Percentiles rank a stretch among this genome's conserved stretches.
These are phyloP conservation scores for Cladophialophora immunda DNA, from an alignment of 2,329 filamentous ascomycete genomes.

Conservation along the genomic window DNA sequence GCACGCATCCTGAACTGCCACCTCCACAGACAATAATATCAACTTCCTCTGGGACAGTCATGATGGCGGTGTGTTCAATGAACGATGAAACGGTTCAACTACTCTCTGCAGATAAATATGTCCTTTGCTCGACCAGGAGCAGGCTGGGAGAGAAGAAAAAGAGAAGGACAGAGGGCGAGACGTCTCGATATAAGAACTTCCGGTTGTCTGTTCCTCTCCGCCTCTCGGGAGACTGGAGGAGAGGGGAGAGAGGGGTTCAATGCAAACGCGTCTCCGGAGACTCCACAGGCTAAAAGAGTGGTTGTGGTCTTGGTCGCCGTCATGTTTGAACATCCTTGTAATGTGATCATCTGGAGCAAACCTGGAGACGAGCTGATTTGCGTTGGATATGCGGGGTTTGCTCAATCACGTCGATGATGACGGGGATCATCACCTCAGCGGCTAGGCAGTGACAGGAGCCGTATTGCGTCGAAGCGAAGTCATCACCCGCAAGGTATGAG, in stretches of 20 bases:
- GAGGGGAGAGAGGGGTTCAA: slow-evolving; percentile 30
- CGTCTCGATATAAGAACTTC: slow-evolving; percentile 31
- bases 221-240: slow-evolving; percentile 34
- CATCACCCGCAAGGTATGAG: slow-evolving; percentile 11
- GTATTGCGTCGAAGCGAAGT: slow-evolving; percentile 30
- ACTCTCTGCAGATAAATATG: slow-evolving; percentile 10
- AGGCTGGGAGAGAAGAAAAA: slow-evolving; percentile 29
- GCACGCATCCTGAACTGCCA: slow-evolving; percentile 64
- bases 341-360: slow-evolving; percentile 27
- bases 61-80: slow-evolving; percentile 43
- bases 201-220: slow-evolving; percentile 18
- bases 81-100: background rate
- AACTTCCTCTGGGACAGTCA: slow-evolving; percentile 77
- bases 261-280: slow-evolving; percentile 18
- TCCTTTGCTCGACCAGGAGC: slow-evolving; percentile 42
- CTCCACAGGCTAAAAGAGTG: slow-evolving; percentile 23
- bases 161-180: slow-evolving; percentile 14
- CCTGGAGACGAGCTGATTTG: slow-evolving; percentile 16
- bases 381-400: slow-evolving; percentile 34
- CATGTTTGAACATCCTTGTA: slow-evolving; percentile 21
- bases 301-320: slow-evolving; percentile 22
- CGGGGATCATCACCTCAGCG: slow-evolving; percentile 11
- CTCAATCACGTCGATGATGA: slow-evolving; percentile 12
- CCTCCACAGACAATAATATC: slow-evolving; percentile 83
- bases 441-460: background rate